phyloP scores from a whole-genome alignment of 371 early-diverging fungal genomes.

The Mortierella sp. region DNA sequence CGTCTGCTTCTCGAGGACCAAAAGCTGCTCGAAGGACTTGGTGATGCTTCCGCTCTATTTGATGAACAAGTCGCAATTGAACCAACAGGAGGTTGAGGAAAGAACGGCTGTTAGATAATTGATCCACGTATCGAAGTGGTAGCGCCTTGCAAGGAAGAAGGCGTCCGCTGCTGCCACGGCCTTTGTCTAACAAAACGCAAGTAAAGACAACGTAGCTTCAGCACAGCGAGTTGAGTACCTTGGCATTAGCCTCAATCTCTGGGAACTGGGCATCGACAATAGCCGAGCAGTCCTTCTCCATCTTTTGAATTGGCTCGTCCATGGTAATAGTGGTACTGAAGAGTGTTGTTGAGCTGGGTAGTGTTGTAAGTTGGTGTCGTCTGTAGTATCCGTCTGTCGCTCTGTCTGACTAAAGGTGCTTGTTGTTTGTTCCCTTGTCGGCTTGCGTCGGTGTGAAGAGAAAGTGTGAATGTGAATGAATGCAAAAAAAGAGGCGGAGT shows the following conservation, averaged over 20 bases:
- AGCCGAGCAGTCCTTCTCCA: slow-evolving; percentile 93
- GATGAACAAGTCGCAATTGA: neutral
- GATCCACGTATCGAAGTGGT: neutral
- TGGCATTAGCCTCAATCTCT: slow-evolving; percentile 79
- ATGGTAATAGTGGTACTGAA: slow-evolving; percentile 20
- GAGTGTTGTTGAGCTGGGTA: neutral
- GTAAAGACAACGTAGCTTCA: no score
- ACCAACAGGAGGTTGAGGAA: neutral
- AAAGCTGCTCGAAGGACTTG: slow-evolving; percentile 87
- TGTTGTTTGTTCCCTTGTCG: neutral
- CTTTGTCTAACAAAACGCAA: neutral
- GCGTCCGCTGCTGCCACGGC: no score
- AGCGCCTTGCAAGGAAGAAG: neutral
- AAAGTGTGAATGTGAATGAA: neutral
- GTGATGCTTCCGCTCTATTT: slow-evolving; percentile 79
- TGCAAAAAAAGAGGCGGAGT: slow-evolving; percentile 1
- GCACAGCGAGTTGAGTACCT: no score
- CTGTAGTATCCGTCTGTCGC: neutral
- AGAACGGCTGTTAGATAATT: neutral
- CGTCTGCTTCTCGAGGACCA: slow-evolving; percentile 91
- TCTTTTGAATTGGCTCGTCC: slow-evolving; percentile 84
- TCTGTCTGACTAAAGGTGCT: neutral
- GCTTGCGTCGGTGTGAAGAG: neutral
- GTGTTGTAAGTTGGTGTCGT: neutral
- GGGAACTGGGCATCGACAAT: slow-evolving; percentile 84